phyloP scores from a whole-genome alignment of 2,329 filamentous ascomycete genomes.

The Ophiostoma pallidulum region DNA sequence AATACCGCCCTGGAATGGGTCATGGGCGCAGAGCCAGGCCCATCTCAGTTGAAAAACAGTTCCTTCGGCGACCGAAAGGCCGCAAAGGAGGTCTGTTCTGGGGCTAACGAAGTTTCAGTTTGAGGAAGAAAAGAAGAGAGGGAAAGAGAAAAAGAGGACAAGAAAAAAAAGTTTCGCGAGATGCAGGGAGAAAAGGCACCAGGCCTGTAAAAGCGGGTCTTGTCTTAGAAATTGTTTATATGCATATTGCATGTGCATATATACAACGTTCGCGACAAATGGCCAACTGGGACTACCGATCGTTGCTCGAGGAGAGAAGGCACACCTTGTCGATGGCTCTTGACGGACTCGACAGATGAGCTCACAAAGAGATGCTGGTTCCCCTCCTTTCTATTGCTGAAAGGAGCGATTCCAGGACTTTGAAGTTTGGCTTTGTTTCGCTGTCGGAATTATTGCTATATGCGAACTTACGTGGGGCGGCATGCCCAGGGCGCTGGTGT shows the following conservation, averaged over 20 bases:
- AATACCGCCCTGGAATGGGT: slow-evolving; percentile 33
- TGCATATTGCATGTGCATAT: slow-evolving; percentile 7
- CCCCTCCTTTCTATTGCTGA: too few species aligned
- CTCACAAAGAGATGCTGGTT: too few species aligned
- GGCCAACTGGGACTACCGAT: background rate
- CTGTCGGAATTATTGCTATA: too few species aligned
- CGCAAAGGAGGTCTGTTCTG: slow-evolving; percentile 5
- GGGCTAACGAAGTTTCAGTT: slow-evolving; percentile 34
- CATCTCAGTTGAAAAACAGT: slow-evolving; percentile 4
- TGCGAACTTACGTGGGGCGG: too few species aligned
- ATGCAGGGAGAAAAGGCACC: background rate
- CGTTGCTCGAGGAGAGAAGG: background rate
- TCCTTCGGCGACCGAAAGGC: background rate
- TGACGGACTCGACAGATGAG: too few species aligned
- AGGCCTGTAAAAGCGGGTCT: slow-evolving; percentile 2
- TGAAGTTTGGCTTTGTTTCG: too few species aligned
- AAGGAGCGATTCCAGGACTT: too few species aligned
- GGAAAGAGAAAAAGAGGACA: slow-evolving; percentile 18
- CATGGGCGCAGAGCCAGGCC: slow-evolving; percentile 21
- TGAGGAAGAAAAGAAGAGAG: slow-evolving; percentile 38
- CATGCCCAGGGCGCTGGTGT: background rate
- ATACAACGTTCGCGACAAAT: slow-evolving; percentile 1
- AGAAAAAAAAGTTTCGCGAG: background rate
- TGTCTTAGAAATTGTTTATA: background rate
- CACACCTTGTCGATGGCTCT: too few species aligned